Base-by-base conservation (phyloP, 2,329 filamentous ascomycete genomes). In the Falciphora oryzae region DNA sequence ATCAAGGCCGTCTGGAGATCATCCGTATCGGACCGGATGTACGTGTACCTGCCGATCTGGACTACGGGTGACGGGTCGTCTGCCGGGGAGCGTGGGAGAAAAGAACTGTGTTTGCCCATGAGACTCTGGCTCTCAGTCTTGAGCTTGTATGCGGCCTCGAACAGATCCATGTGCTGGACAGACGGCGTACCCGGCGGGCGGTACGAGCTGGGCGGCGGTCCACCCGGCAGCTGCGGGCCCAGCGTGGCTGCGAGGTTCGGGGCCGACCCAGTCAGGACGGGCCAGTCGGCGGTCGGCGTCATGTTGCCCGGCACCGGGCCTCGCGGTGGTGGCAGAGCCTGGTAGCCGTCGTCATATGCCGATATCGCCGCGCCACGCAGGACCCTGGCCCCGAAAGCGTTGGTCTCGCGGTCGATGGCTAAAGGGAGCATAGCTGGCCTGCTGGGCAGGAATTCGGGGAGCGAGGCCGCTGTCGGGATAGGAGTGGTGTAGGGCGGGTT, bases 31-130 rank as follows among this genome's bases (percentile, higher is more conserved):
- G 69, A 70, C 11, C 70, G 68, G 7, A 71, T 61, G 58, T 71
- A 70, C 8, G 68, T 71, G 62, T 70, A 69, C 29, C 68, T 66
- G 28, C 70, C 70, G 29, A 71, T 69, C 57, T 68, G 68, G 50
- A 71, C 59, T 28, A 71, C 61, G 1, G 68, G 68, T 10, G 68
- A 66, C 13, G 68, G 68, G 50, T 67, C 67, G 8, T 61, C 61
- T 16, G 22, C 35, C 5, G 57, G 35, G 1, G 62, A 35, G 56
- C 50, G 44, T 31, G 44, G 61, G 22, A 11, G 27, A 5, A 22
- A 27, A 27, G 32, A 53, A 25, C 29, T 18, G 60, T 61, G 60
- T 25, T 61, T 61, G n/a, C 35, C 38, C 38, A 61, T 61, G 22
- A 28, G 60, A 11, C 50, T 44, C 60, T 61, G 38, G 14, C 13